A percentile compares a stretch with the other conserved stretches of the same genome.
Evolutionary conservation across 371 early-diverging fungal genomes (phyloP).

Genomic region (Phascolomyces articulosus): DNA sequence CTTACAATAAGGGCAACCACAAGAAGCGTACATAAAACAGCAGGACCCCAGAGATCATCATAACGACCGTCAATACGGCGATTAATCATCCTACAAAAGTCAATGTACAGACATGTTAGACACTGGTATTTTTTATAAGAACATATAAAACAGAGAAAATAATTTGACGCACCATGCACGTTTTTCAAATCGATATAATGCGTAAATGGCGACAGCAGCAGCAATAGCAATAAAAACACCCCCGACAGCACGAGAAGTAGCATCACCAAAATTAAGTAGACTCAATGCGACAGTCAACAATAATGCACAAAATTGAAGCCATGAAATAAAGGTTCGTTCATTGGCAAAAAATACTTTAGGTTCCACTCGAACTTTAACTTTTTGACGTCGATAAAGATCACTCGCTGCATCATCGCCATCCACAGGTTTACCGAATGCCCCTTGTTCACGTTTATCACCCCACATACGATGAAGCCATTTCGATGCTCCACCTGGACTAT

Average conservation of each 20-base stretch:
- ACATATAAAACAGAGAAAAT: neutral
- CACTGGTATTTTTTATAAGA: too few species aligned
- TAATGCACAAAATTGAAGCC: constrained; percentile 77
- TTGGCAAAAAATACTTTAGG: constrained; percentile 99
- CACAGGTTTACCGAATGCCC: constrained; percentile 5
- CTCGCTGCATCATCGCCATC: constrained; percentile 11
- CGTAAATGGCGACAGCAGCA: constrained; percentile 56
- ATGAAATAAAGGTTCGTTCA: constrained; percentile 96
- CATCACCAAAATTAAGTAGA: constrained; percentile 82
- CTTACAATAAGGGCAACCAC: constrained; percentile 62
- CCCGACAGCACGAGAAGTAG: constrained; percentile 64
- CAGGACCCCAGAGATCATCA: constrained; percentile 76
- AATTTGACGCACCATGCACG: constrained; percentile 69
- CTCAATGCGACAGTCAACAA: constrained; percentile 75
- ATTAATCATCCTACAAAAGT: constrained; percentile 70
- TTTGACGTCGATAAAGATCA: constrained; percentile 27
- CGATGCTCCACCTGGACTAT: neutral
- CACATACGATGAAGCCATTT: constrained; percentile 10
- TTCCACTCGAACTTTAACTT: constrained; percentile 79
- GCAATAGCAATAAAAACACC: constrained; percentile 79
- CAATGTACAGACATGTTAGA: too few species aligned
- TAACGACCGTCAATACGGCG: constrained; percentile 67
- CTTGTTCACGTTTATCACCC: constrained; percentile 2
- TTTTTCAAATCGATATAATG: constrained; percentile 91
- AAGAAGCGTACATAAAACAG: constrained; percentile 84